phyloP scores from a whole-genome alignment of 306 rosid species.

The Acacia acuminata region DNA sequence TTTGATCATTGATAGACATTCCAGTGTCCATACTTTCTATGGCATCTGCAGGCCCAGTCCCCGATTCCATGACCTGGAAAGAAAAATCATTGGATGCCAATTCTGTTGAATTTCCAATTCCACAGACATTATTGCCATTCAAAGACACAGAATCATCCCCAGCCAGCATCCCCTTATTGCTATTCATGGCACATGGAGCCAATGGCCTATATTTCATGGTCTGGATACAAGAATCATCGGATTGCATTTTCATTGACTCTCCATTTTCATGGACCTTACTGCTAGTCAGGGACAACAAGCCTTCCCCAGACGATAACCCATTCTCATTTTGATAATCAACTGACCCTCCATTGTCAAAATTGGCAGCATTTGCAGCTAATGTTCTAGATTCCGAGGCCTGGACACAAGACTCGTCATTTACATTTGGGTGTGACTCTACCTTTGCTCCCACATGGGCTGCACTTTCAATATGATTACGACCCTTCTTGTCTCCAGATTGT shows the following conservation, averaged over 20 bases:
- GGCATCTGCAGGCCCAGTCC: slow-evolving; percentile 12
- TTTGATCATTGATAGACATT: background rate
- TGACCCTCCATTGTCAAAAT: slow-evolving; percentile 26
- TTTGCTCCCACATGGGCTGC: slow-evolving; percentile 6
- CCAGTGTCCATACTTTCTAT: background rate
- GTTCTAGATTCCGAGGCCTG: slow-evolving; percentile 28
- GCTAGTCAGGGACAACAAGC: slow-evolving; percentile 16
- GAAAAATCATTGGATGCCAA: background rate
- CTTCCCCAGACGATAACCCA: slow-evolving; percentile 32
- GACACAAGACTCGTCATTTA: slow-evolving; percentile 17
- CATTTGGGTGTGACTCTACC: slow-evolving; percentile 19
- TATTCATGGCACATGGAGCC: slow-evolving; percentile 27
- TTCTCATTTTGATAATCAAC: slow-evolving; percentile 34
- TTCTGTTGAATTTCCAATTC: background rate
- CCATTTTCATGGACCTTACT: slow-evolving; percentile 32
- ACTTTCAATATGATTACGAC: slow-evolving; percentile 23
- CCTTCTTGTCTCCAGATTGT: slow-evolving; percentile 28
- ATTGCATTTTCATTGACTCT: slow-evolving; percentile 29
- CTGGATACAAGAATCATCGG: slow-evolving; percentile 9
- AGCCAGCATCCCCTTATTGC: slow-evolving; percentile 33
- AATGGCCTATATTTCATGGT: slow-evolving; percentile 24
- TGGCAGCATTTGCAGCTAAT: slow-evolving; percentile 28
- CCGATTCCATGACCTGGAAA: slow-evolving; percentile 20
- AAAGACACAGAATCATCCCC: slow-evolving; percentile 35
- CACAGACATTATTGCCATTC: background rate